Evolutionary conservation across 1,284 basidiomycete genomes (phyloP).

Genomic region (Ustilago shanxiensis): DNA sequence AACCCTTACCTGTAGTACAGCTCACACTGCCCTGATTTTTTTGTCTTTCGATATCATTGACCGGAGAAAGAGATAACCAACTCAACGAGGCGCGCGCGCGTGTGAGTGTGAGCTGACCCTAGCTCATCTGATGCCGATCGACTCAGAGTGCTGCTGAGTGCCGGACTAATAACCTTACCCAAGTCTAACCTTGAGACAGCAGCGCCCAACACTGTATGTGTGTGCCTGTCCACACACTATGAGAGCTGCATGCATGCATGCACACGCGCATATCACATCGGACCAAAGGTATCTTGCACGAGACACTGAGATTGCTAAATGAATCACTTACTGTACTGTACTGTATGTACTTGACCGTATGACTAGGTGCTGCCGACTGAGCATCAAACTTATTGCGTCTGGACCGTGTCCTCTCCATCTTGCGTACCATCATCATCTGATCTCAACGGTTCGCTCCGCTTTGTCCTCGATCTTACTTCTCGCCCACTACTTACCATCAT

Average conservation of each 20-base stretch:
- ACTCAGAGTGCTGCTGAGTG: too few species aligned
- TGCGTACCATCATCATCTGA: background rate
- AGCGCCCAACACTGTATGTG: background rate
- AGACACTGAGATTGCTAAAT: too few species aligned
- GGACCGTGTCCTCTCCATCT: constrained; percentile 7
- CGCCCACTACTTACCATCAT: background rate
- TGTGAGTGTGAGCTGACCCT: too few species aligned
- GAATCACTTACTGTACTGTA: too few species aligned
- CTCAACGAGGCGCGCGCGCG: background rate
- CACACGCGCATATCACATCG: constrained; percentile 2
- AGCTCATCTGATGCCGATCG: too few species aligned
- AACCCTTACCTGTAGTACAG: too few species aligned
- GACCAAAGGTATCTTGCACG: too few species aligned
- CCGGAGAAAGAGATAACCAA: background rate
- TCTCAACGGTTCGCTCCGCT: background rate
- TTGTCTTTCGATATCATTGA: background rate
- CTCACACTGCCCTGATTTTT: too few species aligned
- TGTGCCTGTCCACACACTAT: background rate
- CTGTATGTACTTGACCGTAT: too few species aligned
- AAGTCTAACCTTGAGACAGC: background rate
- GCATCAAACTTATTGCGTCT: constrained; percentile 7
- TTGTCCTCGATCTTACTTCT: background rate
- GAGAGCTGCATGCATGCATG: constrained; percentile 10
- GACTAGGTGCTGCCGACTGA: constrained; percentile 12
- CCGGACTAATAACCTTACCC: background rate